These are phyloP conservation scores for Lentinula lateritia DNA, from an alignment of 768 basidiomycete genomes.

Conservation along the genomic window DNA sequence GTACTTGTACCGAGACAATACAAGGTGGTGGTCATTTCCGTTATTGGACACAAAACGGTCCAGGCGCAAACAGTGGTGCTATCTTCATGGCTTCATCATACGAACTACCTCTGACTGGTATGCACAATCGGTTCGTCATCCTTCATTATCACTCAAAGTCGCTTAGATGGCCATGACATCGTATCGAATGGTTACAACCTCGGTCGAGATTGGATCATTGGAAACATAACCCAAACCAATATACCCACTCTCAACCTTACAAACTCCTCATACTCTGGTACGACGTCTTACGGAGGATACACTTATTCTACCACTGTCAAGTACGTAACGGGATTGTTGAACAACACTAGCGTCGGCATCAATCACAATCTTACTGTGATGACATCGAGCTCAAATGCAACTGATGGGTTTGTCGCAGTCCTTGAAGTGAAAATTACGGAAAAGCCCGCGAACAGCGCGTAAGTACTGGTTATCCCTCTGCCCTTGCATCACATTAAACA, in stretches of 20 bases:
- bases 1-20: conserved; percentile 81
- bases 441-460: conserved; percentile 19
- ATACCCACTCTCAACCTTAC: conserved; percentile 44
- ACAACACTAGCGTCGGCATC: conserved; percentile 61
- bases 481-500: background rate
- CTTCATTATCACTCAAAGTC: background rate
- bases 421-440: conserved; percentile 63
- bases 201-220: conserved; percentile 83
- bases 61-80: conserved; percentile 58
- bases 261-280: conserved; percentile 61
- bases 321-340: conserved; percentile 68
- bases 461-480: background rate
- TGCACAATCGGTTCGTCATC: conserved; percentile 8
- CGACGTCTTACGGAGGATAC: conserved; percentile 58
- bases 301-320: conserved; percentile 66
- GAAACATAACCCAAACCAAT: conserved; percentile 61
- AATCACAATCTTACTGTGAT: conserved; percentile 62
- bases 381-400: conserved; percentile 44
- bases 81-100: conserved; percentile 74
- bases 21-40: conserved; percentile 85
- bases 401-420: conserved; percentile 82
- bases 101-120: conserved; percentile 60
- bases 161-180: conserved; percentile 62
- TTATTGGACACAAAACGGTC: conserved; percentile 82
- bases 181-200: conserved; percentile 76